A percentile compares a stretch with the other conserved stretches of the same genome.
Evolutionary conservation across 306 rosid genomes (phyloP).

Genomic region (Albizia julibrissin): DNA sequence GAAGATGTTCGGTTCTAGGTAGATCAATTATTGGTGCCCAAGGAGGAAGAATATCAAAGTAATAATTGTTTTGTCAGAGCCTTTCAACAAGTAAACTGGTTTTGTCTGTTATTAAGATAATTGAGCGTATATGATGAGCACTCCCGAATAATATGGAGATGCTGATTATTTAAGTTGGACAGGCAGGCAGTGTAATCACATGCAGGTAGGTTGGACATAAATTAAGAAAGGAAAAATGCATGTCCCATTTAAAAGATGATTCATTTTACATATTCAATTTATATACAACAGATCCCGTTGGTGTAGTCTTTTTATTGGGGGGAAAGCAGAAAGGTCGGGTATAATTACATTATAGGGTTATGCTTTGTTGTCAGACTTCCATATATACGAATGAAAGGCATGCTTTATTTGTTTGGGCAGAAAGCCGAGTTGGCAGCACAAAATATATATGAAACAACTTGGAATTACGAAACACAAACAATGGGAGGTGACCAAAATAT

Average conservation of each 20-base stretch:
- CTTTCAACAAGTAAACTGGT: not conserved
- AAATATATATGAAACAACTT: slow-evolving; percentile 4
- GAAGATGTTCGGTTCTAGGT: not conserved
- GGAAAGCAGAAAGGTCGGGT: slow-evolving; percentile 36
- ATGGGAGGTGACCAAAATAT: slow-evolving; percentile 48
- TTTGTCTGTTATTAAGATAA: not conserved
- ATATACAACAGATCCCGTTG: slow-evolving; percentile 29
- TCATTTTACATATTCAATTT: slow-evolving; percentile 45
- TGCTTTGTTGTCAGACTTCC: slow-evolving; percentile 36
- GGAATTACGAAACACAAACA: slow-evolving; percentile 25
- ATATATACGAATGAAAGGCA: slow-evolving; percentile 8
- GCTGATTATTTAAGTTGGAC: slow-evolving; percentile 19
- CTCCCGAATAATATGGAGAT: not conserved
- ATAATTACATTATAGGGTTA: slow-evolving; percentile 34
- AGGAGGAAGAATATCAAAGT: slow-evolving; percentile 17
- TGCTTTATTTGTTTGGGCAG: slow-evolving; percentile 29
- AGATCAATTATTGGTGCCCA: slow-evolving; percentile 44
- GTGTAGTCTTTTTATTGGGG: slow-evolving; percentile 33
- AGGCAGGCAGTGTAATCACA: slow-evolving; percentile 36
- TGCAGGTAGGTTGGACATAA: slow-evolving; percentile 33
- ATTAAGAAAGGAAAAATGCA: slow-evolving; percentile 13
- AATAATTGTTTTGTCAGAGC: not conserved
- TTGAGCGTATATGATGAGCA: slow-evolving; percentile 1
- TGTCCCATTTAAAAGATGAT: slow-evolving; percentile 43
- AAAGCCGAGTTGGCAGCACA: slow-evolving; percentile 43